Evolutionary conservation across 257 asterid genomes (phyloP), one percentile per base, ranked within the genome.

Genomic region (Perilla frutescens): DNA sequence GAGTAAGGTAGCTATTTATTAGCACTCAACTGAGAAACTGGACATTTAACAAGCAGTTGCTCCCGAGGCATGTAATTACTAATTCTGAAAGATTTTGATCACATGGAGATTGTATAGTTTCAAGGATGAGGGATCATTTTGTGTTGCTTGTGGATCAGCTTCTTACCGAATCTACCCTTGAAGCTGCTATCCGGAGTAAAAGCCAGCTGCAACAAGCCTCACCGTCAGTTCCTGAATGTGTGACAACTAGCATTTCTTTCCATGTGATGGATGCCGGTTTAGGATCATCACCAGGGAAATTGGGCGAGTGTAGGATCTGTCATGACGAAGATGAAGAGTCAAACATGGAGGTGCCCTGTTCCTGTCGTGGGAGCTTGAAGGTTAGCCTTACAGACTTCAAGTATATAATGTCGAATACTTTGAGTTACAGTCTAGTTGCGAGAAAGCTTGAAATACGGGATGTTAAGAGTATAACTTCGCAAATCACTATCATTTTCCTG

Each of bases 301-400:
- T 75, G 76, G 96, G 66, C 32, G 88, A 93, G 81, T 93, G 98
- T 81, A 90, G 87, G 81, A 93, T 93, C 79, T 93, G 98, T 76
- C 97, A 93, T 13, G 97, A 93, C 8, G 98, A 83, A 41, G 97
- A 93, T 75, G 87, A 81, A 58, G 91, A 83, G 59, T 85, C 88
- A 4, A 89, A 82, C 83, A 93, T 93, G 98, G 98, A 93, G 84
- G 71, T 56, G 12, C 98, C 97, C 7, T 93, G 98, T 76, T 84
- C 91, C 20, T 93, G 98, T 70, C 87, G 96, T 64, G 98, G 98
- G 68, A 93, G 87, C 84, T 84, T 93, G 81, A 87, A 89, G 98
- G 98, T 93, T 73, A 43, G 84, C 58, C 70, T 47, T 41, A 8
- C 2, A 20, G 45, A 59, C 45, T 61, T 34, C 32, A n/a, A 74